Evolutionary conservation across 768 basidiomycete genomes (phyloP), one percentile per base, ranked within the genome.

Genomic region (Podaxis sp.): DNA sequence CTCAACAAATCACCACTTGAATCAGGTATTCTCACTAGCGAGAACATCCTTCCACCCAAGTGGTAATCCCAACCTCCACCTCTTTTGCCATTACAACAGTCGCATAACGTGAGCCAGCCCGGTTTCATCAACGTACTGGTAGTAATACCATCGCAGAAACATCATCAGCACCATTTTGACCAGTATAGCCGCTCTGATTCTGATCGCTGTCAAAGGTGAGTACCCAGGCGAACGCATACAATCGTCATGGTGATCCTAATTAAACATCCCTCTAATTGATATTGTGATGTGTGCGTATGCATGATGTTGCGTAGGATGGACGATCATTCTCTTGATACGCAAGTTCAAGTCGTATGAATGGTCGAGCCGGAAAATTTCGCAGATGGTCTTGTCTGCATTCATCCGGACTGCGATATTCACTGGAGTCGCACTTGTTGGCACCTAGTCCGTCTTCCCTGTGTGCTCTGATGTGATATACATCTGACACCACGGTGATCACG

Each of bases 371-470:
- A 59, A 51, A n/a, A 7, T 59, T 0, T 58, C 57, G 35, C 57
- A 52, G 16, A 42, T 52, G 50, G 48, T 52, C 32, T 27, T 51
- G 14, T 59, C 58, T 18, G 58, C 58, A 4, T 59, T 59, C 58
- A 52, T 59, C 27, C 58, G 58, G 21, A 58, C 57, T 36, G 6
- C 7, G 18, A 27, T 50, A 2, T 58, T 58, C 18, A 50, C 21
- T 16, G 57, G 46, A 27, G 13, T 58, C 25, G 44, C 47, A 7
- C 21, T 58, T 2, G 57, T 27, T 37, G 57, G 57, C 18, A 37
- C 37, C 32, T 16, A 44, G 40, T 59, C 37, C 14, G 50, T 51
- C 18, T 18, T 51, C 37, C n/a, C 10, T 13, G 18, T 10, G 4
- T 13, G 27, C 50, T 44, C 11, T 13, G 11, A n/a, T 44, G 16